Percentiles rank a stretch among this genome's conserved stretches.
phyloP scores from a whole-genome alignment of 192 early-diverging fungal genomes.

The Backusella morwellensis region DNA sequence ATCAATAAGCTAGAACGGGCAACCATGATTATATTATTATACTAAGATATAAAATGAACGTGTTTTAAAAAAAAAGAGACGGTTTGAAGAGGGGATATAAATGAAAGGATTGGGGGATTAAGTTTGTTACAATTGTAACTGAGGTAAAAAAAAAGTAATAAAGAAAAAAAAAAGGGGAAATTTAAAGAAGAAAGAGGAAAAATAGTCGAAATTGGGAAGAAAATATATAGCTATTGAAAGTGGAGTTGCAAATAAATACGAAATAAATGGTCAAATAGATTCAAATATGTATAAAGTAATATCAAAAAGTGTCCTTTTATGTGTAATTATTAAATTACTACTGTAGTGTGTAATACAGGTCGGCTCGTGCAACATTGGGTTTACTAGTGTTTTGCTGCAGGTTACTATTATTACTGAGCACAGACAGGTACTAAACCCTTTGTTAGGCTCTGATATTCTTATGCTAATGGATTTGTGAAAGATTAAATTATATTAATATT shows the following conservation, averaged over 20 bases:
- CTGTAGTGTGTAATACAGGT: neutral
- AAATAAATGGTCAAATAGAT: slow-evolving; percentile 2
- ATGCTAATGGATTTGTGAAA: neutral
- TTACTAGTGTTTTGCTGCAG: neutral
- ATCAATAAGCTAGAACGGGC: slow-evolving; percentile 9
- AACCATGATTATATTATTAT: slow-evolving; percentile 4
- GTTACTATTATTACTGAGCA: neutral
- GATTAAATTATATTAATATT: neutral
- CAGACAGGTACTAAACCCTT: slow-evolving; percentile 5
- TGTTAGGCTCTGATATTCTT: slow-evolving; percentile 2
- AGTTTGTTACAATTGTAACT: neutral
- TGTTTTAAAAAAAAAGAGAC: neutral
- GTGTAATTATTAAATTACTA: neutral
- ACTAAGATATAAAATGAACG: neutral
- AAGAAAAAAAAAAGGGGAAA: neutral
- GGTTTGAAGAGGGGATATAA: neutral
- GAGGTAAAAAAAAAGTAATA: neutral
- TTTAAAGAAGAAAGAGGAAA: slow-evolving; percentile 8
- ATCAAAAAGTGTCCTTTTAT: neutral
- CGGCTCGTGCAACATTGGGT: neutral
- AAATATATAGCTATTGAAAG: neutral
- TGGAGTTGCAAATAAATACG: slow-evolving; percentile 5
- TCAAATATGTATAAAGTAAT: neutral
- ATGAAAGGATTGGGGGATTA: neutral
- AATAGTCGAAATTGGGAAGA: neutral